These are phyloP conservation scores for Dothidotthia symphoricarpi DNA, from an alignment of 2,329 filamentous ascomycete genomes.

Conservation along the genomic window DNA sequence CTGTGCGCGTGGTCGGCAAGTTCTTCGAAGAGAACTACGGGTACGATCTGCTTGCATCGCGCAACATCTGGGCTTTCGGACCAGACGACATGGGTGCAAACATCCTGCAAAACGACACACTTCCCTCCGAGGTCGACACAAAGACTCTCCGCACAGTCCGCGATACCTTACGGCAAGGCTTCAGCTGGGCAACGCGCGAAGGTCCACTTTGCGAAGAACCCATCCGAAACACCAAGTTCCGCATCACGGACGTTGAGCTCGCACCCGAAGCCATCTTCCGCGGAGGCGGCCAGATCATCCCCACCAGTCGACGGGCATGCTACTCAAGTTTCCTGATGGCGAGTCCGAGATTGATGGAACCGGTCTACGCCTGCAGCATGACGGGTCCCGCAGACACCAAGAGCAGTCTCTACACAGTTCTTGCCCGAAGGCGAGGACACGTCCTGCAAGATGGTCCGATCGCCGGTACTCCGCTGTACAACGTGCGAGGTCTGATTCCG, in stretches of 20 bases:
- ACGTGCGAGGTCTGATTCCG: constrained; percentile 84
- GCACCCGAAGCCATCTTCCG: constrained; percentile 90
- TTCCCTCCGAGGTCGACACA: constrained; percentile 92
- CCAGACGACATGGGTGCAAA: constrained; percentile 94
- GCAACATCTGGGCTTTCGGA: constrained; percentile 98
- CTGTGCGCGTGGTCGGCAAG: constrained; percentile 87
- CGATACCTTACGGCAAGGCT: constrained; percentile 92
- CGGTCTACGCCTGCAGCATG: constrained; percentile 88
- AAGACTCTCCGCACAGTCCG: constrained; percentile 82
- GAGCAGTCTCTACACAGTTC: constrained; percentile 84
- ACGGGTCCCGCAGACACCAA: constrained; percentile 88
- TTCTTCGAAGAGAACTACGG: constrained; percentile 98
- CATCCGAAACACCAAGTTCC: constrained; percentile 97
- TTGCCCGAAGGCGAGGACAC: constrained; percentile 84
- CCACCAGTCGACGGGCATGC: constrained; percentile 85
- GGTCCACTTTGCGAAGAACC: constrained; percentile 97
- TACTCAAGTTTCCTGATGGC: constrained; percentile 98
- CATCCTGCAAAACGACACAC: constrained; percentile 92
- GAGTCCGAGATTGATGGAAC: constrained; percentile 93
- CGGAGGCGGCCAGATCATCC: constrained; percentile 95
- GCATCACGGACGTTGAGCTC: constrained; percentile 84
- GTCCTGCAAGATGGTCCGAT: constrained; percentile 93
- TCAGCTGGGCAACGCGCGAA: constrained; percentile 94
- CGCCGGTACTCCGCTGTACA: constrained; percentile 89
- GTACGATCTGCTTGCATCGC: constrained; percentile 89